Evolutionary conservation across 306 rosid genomes (phyloP).

Genomic region (Prunus dulcis): DNA sequence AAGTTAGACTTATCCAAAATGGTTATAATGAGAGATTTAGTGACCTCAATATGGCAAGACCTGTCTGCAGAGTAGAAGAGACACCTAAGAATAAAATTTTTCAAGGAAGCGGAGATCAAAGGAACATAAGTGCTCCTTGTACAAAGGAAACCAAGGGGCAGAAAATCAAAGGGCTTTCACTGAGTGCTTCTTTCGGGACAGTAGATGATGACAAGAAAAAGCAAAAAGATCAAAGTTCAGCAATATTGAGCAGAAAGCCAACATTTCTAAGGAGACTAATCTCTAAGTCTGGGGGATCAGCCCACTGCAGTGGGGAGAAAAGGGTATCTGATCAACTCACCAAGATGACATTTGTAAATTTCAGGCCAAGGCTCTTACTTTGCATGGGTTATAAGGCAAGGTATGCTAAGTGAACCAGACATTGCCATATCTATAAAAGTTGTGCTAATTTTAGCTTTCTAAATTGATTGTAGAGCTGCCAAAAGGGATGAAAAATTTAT

Average conservation of each 20-base stretch:
- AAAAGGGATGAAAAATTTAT: neutral
- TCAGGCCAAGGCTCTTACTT: constrained; percentile 40
- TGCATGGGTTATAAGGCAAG: constrained; percentile 49
- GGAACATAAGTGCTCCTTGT: constrained; percentile 7
- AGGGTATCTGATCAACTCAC: constrained; percentile 22
- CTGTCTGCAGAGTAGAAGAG: constrained; percentile 25
- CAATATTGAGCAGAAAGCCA: constrained; percentile 21
- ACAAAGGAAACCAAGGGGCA: constrained; percentile 34
- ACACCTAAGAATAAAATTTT: constrained; percentile 24
- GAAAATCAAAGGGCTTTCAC: constrained; percentile 34
- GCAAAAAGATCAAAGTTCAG: constrained; percentile 24
- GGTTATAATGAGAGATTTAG: constrained; percentile 12
- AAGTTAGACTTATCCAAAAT: constrained; percentile 34
- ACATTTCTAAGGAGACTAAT: constrained; percentile 38
- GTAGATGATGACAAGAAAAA: constrained; percentile 20
- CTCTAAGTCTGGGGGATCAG: constrained; percentile 24
- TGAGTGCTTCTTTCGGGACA: constrained; percentile 18
- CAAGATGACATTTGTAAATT: constrained; percentile 34
- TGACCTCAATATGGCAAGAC: constrained; percentile 8
- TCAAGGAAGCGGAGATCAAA: constrained; percentile 19
- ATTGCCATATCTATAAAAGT: neutral
- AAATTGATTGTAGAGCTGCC: neutral
- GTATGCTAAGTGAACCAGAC: constrained; percentile 20
- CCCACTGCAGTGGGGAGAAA: constrained; percentile 20
- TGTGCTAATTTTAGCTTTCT: neutral